phyloP scores from a whole-genome alignment of 495 filamentous ascomycete genomes.

The Annulohypoxylon maeteangense region DNA sequence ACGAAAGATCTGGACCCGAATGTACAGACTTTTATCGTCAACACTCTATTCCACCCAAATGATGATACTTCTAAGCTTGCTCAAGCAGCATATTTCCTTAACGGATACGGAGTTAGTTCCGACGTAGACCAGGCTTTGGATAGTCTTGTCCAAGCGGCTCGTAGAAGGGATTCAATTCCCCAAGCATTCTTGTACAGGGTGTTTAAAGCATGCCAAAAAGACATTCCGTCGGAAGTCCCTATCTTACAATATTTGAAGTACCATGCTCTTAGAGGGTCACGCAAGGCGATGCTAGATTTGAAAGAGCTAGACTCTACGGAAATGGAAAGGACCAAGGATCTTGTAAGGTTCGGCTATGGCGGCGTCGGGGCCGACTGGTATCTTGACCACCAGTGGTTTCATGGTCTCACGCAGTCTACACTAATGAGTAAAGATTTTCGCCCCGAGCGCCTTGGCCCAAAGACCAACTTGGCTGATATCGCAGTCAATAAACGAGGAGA shows the following conservation, averaged over 20 bases:
- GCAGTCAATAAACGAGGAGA: background rate
- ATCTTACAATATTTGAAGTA: background rate
- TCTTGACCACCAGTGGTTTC: background rate
- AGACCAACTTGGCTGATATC: background rate
- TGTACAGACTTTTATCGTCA: background rate
- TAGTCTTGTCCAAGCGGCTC: background rate
- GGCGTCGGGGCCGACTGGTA: background rate
- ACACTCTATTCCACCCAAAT: background rate
- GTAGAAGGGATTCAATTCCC: background rate
- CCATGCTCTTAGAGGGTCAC: background rate
- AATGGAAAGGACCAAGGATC: background rate
- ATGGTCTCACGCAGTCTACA: background rate
- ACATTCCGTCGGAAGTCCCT: background rate
- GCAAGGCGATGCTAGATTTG: background rate
- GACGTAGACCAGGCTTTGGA: background rate
- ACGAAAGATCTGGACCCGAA: background rate
- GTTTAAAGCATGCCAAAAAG: conserved; percentile 1
- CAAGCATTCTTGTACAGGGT: background rate
- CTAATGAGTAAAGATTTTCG: background rate
- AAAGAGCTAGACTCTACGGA: background rate
- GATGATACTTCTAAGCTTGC: background rate
- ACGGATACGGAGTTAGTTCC: background rate
- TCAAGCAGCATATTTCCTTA: background rate
- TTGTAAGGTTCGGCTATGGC: background rate
- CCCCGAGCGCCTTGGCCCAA: background rate